phyloP scores from a whole-genome alignment of 208 protist genomes.

The Balamuthia mandrillaris region DNA sequence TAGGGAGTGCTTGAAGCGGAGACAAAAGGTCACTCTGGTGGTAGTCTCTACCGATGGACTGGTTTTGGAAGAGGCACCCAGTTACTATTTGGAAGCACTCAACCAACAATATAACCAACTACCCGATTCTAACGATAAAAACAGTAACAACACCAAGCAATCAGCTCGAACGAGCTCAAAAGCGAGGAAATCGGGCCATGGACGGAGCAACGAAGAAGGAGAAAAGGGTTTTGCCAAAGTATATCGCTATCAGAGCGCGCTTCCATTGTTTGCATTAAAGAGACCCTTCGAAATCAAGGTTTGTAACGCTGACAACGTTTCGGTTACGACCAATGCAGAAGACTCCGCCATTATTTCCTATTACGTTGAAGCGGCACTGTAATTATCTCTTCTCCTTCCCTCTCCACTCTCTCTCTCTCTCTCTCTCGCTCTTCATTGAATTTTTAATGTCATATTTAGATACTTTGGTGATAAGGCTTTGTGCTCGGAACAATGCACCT shows the following conservation, averaged over 20 bases:
- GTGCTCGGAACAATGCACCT: not conserved
- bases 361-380: not conserved
- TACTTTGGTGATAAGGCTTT: not conserved
- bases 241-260: not conserved
- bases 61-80: no score
- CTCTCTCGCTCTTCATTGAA: not conserved
- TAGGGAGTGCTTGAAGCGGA: no score
- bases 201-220: no score
- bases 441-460: not conserved
- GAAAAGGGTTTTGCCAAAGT: not conserved
- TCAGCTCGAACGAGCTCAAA: no score
- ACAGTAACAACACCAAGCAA: no score
- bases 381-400: not conserved
- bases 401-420: not conserved
- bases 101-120: no score
- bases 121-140: no score
- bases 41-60: no score
- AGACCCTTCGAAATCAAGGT: conserved; percentile 27
- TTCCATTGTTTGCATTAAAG: not conserved
- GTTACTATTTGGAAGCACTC: no score
- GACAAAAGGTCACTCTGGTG: no score
- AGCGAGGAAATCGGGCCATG: no score
- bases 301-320: not conserved
- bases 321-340: not conserved
- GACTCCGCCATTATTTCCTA: not conserved